Conservation (phyloP, 768 basidiomycete genomes). For the Termitomyces sp. region DNA sequence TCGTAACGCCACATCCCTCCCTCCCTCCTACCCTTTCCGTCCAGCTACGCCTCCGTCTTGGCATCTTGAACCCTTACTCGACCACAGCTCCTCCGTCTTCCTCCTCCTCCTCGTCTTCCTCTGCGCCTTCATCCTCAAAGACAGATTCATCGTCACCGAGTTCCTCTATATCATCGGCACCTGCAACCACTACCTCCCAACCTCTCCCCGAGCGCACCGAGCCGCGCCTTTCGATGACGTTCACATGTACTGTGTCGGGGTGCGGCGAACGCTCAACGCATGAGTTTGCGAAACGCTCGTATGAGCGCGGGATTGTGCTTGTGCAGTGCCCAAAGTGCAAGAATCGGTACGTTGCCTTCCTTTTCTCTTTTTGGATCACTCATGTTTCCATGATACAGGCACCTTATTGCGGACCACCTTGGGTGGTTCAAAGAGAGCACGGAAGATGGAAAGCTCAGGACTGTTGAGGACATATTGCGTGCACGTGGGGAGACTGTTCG, state of each 20-base stretch:
- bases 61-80: conserved; percentile 13
- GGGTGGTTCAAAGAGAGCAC: conserved; percentile 91
- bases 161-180: neutral
- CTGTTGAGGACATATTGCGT: conserved; percentile 78
- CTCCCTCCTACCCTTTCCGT: conserved; percentile 28
- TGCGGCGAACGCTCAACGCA: conserved; percentile 83
- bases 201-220: conserved; percentile 40
- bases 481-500: conserved; percentile 76
- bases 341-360: conserved; percentile 56
- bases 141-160: neutral
- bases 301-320: conserved; percentile 85
- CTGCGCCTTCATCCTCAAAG: neutral
- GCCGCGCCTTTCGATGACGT: conserved; percentile 70
- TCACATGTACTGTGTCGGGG: conserved; percentile 77
- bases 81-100: neutral
- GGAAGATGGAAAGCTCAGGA: conserved; percentile 65
- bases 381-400: conserved; percentile 36
- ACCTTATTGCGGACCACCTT: conserved; percentile 86
- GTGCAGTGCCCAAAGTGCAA: conserved; percentile 90
- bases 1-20: conserved; percentile 30
- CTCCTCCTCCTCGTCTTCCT: neutral
- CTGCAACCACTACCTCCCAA: conserved; percentile 20
- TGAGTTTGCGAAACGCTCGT: conserved; percentile 80
- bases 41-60: conserved; percentile 32
- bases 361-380: neutral